Evolutionary conservation across 2,329 filamentous ascomycete species (phyloP).

Genomic region (Xenosphaeropsis pyriputrescens): DNA sequence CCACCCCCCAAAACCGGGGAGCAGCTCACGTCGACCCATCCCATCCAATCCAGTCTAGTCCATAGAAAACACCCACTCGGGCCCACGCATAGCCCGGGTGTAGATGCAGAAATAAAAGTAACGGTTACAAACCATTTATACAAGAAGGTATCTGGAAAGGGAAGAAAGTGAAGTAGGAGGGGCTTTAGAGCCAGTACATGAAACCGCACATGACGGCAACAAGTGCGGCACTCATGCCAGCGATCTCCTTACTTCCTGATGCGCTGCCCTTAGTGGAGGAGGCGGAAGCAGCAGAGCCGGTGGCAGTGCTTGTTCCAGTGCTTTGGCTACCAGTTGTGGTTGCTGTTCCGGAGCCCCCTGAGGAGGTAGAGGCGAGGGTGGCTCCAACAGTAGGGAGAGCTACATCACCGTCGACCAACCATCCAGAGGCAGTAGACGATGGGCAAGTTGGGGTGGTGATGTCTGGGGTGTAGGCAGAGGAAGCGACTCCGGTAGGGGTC

Average conservation of each 20-base stretch:
- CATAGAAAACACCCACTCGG: too few relatives aligned
- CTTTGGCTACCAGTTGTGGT: constrained; percentile 2
- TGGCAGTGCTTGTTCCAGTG: constrained; percentile 11
- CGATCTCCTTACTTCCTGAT: constrained; percentile 29
- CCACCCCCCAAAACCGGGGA: too few relatives aligned
- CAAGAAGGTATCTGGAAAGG: too few relatives aligned
- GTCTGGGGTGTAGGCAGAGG: constrained; percentile 47
- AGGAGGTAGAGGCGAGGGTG: constrained; percentile 15
- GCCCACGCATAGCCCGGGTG: too few relatives aligned
- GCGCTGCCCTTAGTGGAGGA: constrained; percentile 25
- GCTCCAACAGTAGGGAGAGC: constrained; percentile 55
- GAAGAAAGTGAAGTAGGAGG: too few relatives aligned
- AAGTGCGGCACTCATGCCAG: constrained; percentile 32
- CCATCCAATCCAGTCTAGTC: too few relatives aligned
- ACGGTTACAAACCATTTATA: too few relatives aligned
- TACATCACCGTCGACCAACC: constrained; percentile 59
- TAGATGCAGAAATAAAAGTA: too few relatives aligned
- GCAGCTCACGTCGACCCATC: too few relatives aligned
- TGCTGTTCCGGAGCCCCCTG: constrained; percentile 3
- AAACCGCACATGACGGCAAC: constrained; percentile 36
- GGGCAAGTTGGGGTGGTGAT: constrained; percentile 57
- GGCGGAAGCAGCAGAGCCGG: constrained; percentile 19
- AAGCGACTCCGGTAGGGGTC: constrained; percentile 52
- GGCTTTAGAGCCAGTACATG: constrained; percentile 28
- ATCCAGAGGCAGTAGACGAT: constrained; percentile 49